Evolutionary conservation across 495 filamentous ascomycete species (phyloP).

Genomic region (Tuber magnatum): DNA sequence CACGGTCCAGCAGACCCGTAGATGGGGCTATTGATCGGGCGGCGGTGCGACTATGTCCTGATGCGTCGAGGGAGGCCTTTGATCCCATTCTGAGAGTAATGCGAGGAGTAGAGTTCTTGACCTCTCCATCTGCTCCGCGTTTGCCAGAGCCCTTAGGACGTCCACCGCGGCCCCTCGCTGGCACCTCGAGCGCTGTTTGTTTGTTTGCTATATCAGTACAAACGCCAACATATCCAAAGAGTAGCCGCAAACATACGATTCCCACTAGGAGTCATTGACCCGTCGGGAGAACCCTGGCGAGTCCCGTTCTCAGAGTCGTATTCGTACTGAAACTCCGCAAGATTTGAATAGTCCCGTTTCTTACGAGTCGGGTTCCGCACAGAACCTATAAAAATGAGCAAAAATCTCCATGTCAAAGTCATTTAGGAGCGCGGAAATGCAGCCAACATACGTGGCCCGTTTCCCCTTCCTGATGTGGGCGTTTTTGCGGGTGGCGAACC

Average conservation of each 20-base stretch:
- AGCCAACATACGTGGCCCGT: constrained; percentile 31
- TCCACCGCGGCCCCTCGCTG: constrained; percentile 37
- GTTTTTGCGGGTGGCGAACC: constrained; percentile 36
- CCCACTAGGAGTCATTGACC: constrained; percentile 24
- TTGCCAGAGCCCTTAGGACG: constrained; percentile 38
- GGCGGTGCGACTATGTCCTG: constrained; percentile 34
- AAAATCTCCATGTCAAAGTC: neutral
- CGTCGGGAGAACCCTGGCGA: constrained; percentile 38
- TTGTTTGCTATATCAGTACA: constrained; percentile 4
- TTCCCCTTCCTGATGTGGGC: constrained; percentile 27
- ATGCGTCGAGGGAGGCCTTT: constrained; percentile 29
- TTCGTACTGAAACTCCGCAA: constrained; percentile 21
- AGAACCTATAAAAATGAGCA: constrained; percentile 15
- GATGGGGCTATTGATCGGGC: constrained; percentile 41
- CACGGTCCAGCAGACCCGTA: constrained; percentile 43
- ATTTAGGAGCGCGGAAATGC: constrained; percentile 11
- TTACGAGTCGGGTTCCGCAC: constrained; percentile 31
- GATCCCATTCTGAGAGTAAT: constrained; percentile 37
- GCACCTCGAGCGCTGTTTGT: neutral
- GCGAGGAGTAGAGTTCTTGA: constrained; percentile 33
- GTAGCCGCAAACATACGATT: constrained; percentile 24
- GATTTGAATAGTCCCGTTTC: constrained; percentile 22
- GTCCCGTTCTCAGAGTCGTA: constrained; percentile 38
- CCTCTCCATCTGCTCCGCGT: constrained; percentile 38
- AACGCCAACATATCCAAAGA: constrained; percentile 3